These are phyloP conservation scores for Glycyrrhiza uralensis DNA, from an alignment of 306 rosid genomes.

Conservation along the genomic window DNA sequence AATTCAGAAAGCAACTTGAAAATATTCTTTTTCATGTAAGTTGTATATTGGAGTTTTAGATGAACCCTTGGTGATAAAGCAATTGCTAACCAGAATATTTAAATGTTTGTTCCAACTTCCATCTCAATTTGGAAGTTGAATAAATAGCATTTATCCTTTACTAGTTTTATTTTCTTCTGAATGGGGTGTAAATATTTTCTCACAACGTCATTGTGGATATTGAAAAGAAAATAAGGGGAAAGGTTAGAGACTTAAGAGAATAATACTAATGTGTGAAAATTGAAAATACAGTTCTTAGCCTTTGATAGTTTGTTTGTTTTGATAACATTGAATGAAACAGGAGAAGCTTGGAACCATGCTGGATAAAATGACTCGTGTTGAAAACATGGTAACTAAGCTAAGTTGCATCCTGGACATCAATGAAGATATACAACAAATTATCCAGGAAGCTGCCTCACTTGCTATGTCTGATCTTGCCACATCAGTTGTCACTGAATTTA, in stretches of 20 bases:
- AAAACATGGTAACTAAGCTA: slow-evolving; percentile 52
- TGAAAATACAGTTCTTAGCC: slow-evolving; percentile 10
- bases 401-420: slow-evolving; percentile 50
- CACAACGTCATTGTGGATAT: background rate
- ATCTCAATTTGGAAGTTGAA: slow-evolving; percentile 17
- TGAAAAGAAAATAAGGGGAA: background rate
- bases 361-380: slow-evolving; percentile 81
- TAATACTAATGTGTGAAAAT: background rate
- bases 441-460: slow-evolving; percentile 80
- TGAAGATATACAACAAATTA: slow-evolving; percentile 44
- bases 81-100: background rate
- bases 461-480: slow-evolving; percentile 98
- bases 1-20: slow-evolving; percentile 68
- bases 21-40: slow-evolving; percentile 89
- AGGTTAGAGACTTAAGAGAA: slow-evolving; percentile 1
- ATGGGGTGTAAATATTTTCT: background rate
- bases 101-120: background rate
- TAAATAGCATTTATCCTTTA: background rate
- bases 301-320: slow-evolving; percentile 24
- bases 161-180: slow-evolving; percentile 3
- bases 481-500: slow-evolving; percentile 90
- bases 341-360: slow-evolving; percentile 95
- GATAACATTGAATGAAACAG: slow-evolving; percentile 44
- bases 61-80: background rate
- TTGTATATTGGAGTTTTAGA: slow-evolving; percentile 19